phyloP scores from a whole-genome alignment of 345 rosid genomes.

The Pseudoturritis turrita region DNA sequence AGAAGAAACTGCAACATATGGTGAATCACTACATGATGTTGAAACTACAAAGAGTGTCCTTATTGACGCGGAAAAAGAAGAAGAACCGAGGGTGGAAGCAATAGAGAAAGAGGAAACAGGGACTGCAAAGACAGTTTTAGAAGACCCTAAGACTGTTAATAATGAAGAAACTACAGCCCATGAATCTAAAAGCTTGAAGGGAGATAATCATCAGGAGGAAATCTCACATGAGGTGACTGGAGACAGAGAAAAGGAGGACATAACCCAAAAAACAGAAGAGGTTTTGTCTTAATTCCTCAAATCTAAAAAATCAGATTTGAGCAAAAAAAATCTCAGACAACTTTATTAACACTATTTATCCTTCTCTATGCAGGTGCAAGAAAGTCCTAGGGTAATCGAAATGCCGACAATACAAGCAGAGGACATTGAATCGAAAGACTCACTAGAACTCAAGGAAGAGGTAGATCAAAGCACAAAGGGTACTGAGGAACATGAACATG shows the following conservation, averaged over 20 bases:
- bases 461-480: neutral
- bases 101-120: neutral
- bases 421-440: neutral
- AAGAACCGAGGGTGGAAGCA: neutral
- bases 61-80: neutral
- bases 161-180: neutral
- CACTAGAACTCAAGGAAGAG: neutral
- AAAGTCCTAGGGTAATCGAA: neutral
- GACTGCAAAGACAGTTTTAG: neutral
- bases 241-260: neutral
- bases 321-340: too few relatives aligned
- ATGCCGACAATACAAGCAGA: neutral
- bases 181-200: conserved; percentile 5
- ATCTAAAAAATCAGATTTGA: neutral
- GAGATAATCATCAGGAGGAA: neutral
- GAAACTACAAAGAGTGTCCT: neutral
- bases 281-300: neutral
- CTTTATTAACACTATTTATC: neutral
- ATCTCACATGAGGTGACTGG: neutral
- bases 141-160: neutral
- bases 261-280: neutral
- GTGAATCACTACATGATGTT: neutral
- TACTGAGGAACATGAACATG: neutral
- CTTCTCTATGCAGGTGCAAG: neutral
- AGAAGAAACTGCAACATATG: neutral